phyloP scores from a whole-genome alignment of 495 filamentous ascomycete genomes.

The Saxophila tyrrhenica region DNA sequence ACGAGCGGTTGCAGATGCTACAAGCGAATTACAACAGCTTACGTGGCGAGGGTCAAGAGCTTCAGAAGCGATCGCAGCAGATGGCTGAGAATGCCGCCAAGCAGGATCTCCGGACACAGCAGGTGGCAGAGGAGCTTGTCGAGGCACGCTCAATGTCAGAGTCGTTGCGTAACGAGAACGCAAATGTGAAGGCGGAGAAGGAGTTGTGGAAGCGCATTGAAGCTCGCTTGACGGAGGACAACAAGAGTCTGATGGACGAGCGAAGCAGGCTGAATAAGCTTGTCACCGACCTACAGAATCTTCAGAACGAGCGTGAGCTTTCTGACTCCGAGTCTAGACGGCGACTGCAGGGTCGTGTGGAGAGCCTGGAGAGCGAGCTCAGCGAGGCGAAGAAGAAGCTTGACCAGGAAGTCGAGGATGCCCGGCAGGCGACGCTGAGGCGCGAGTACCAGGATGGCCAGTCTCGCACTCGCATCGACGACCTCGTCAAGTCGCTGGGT shows the following conservation, averaged over 20 bases:
- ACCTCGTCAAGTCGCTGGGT: slow-evolving; percentile 66
- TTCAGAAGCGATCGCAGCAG: slow-evolving; percentile 65
- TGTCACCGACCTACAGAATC: slow-evolving; percentile 66
- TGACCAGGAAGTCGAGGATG: slow-evolving; percentile 69
- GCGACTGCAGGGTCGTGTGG: slow-evolving; percentile 61
- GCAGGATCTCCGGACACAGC: slow-evolving; percentile 79
- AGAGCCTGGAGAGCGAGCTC: slow-evolving; percentile 68
- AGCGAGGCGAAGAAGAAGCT: slow-evolving; percentile 70
- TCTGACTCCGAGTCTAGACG: slow-evolving; percentile 70
- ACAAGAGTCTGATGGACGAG: slow-evolving; percentile 72
- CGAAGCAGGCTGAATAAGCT: slow-evolving; percentile 66
- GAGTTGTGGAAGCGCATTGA: slow-evolving; percentile 85
- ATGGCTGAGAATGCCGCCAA: slow-evolving; percentile 74
- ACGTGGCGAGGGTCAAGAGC: slow-evolving; percentile 69
- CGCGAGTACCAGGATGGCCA: slow-evolving; percentile 84
- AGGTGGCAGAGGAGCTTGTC: slow-evolving; percentile 84
- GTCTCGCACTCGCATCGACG: slow-evolving; percentile 54
- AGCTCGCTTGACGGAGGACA: slow-evolving; percentile 73
- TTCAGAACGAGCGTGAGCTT: slow-evolving; percentile 83
- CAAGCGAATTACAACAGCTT: slow-evolving; percentile 73
- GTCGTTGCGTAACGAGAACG: slow-evolving; percentile 78
- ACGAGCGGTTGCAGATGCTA: slow-evolving; percentile 80
- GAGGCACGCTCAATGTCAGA: slow-evolving; percentile 72
- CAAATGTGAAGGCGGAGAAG: slow-evolving; percentile 88
- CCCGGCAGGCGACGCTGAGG: slow-evolving; percentile 62